A percentile compares a stretch with the other conserved stretches of the same genome.
phyloP scores from a whole-genome alignment of 768 basidiomycete genomes.

The Austroboletus eburneus region DNA sequence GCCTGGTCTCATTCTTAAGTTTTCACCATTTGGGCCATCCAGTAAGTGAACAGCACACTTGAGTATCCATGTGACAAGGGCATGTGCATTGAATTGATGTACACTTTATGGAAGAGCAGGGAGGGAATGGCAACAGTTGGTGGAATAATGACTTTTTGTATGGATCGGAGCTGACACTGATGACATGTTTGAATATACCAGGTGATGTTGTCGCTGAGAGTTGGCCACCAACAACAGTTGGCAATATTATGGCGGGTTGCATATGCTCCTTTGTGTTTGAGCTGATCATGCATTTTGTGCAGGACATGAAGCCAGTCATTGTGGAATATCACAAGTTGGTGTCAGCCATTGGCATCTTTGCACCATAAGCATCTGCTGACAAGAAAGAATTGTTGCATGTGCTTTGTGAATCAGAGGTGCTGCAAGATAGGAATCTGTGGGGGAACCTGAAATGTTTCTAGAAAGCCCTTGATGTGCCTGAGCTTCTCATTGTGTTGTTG shows the following conservation, averaged over 20 bases:
- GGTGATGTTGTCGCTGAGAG: slow-evolving; percentile 23
- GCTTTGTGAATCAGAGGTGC: not conserved
- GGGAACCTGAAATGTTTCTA: not conserved
- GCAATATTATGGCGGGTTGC: slow-evolving; percentile 5
- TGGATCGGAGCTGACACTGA: too few species aligned
- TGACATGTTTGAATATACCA: slow-evolving; percentile 37
- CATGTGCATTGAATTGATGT: slow-evolving; percentile 41
- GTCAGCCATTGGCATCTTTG: slow-evolving; percentile 13
- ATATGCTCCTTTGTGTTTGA: slow-evolving; percentile 5
- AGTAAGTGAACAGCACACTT: slow-evolving; percentile 33
- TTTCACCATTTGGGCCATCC: slow-evolving; percentile 29
- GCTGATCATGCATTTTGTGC: not conserved
- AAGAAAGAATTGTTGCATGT: slow-evolving; percentile 13
- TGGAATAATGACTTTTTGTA: slow-evolving; percentile 27
- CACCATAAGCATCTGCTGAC: slow-evolving; percentile 16
- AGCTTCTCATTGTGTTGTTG: not conserved
- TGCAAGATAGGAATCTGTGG: not conserved
- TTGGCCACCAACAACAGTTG: slow-evolving; percentile 30
- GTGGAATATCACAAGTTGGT: slow-evolving; percentile 21
- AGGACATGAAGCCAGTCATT: not conserved
- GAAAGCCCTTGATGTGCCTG: not conserved
- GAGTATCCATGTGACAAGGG: slow-evolving; percentile 31
- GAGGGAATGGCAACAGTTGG: not conserved
- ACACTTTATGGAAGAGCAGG: slow-evolving; percentile 19
- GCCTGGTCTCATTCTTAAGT: too few species aligned